Base-by-base conservation (phyloP, 2,329 filamentous ascomycete species). In the Xylaria sp. region DNA sequence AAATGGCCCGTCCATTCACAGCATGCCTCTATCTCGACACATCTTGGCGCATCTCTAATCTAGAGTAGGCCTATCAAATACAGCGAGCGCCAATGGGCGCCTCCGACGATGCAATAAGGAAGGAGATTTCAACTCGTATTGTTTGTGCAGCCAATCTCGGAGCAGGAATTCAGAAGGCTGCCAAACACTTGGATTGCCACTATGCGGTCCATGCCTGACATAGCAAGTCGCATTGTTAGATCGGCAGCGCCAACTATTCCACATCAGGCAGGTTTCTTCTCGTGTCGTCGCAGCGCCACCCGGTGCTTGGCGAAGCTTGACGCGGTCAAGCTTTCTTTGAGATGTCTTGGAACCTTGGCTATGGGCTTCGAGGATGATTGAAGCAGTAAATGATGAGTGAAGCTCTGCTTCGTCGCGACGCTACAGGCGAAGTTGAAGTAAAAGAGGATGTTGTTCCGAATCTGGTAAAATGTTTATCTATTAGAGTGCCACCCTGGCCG, bases 21-120 rank as follows among this genome's bases (percentile, higher is more conserved):
- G 49, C 49, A 31, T 67, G 64, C 57, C 56, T 62, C 69, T 55
- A 67, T 70, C 56, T 33, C 61, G 52, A 63, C 57, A 66, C 54
- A 39, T 71, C 66, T 69, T 70, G 65, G 62, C 64, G 56, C 64
- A 66, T 65, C 60, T 70, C 64, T 49, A 62, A 52, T 36, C 52
- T 52, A 56, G 64, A 33, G 60, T 52, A 58, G 63, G 23, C 43
- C 52, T 68, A 58, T 58, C 54, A 58, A 61, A 56, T 31, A 43
- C 41, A 43, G 28, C 56, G 66, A 51, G 36, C 56, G 66, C 33
- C 28, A 51, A 41, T 67, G 70, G 68, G 61, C 64, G 68, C 62
- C 66, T 68, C 70, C 70, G 68, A 66, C 54, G 65, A 66, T 62
- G 65, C 41, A 52, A 70, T 68, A 55, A 64, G 68, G 70, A 72